A percentile compares a stretch with the other conserved stretches of the same genome.
phyloP scores from a whole-genome alignment of 2,329 filamentous ascomycete genomes.

The Rasamsonia emersonii region DNA sequence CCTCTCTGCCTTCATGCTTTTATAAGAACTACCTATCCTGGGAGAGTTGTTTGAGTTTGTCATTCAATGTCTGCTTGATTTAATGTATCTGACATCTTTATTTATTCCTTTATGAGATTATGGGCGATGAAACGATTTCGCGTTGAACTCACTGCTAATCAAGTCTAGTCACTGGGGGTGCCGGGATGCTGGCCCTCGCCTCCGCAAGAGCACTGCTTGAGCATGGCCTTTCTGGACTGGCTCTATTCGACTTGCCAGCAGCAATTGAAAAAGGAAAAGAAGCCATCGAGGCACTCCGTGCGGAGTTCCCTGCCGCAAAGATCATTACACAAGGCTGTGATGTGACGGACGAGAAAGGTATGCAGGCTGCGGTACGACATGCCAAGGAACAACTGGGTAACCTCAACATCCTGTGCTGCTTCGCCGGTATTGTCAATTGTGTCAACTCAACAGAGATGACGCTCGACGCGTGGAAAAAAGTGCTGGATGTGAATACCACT shows the following conservation, averaged over 20 bases:
- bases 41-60: neutral
- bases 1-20: neutral
- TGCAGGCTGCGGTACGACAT: constrained; percentile 13
- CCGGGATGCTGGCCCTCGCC: constrained; percentile 54
- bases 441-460: constrained; percentile 53
- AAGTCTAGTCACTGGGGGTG: constrained; percentile 58
- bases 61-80: neutral
- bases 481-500: constrained; percentile 64
- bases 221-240: constrained; percentile 53
- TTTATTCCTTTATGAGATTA: constrained; percentile 2
- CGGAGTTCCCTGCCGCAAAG: constrained; percentile 46
- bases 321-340: constrained; percentile 49
- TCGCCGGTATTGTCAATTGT: constrained; percentile 61
- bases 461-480: constrained; percentile 50
- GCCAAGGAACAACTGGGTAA: constrained; percentile 34
- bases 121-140: too few species aligned
- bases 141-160: too few species aligned
- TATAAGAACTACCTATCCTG: neutral
- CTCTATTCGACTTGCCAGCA: constrained; percentile 51
- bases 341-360: constrained; percentile 45
- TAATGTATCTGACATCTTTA: constrained; percentile 1
- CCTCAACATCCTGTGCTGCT: constrained; percentile 52
- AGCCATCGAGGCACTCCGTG: constrained; percentile 39
- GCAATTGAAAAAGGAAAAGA: constrained; percentile 28
- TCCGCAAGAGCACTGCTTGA: constrained; percentile 57